Evolutionary conservation across 306 rosid genomes (phyloP).

Genomic region (Trifolium pratense): DNA sequence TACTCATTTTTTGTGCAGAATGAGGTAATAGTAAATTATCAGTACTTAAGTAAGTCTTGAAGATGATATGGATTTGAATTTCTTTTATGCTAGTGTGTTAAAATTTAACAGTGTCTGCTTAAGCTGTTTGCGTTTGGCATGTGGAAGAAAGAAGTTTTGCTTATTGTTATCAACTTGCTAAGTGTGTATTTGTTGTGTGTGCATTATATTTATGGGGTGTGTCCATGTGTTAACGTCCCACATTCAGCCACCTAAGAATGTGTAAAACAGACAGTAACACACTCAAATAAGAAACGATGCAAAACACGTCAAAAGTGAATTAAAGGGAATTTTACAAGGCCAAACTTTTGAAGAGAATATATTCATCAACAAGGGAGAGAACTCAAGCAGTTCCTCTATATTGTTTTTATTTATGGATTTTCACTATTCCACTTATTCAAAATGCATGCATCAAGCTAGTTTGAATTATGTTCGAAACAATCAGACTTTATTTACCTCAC

Average conservation of each 20-base stretch:
- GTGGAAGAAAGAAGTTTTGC: not conserved
- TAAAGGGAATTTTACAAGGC: not conserved
- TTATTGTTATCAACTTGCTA: not conserved
- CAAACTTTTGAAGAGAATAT: conserved; percentile 2
- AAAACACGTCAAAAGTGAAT: not conserved
- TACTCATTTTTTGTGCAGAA: too few relatives aligned
- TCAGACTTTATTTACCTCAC: too few relatives aligned
- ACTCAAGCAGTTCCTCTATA: not conserved
- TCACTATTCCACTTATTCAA: not conserved
- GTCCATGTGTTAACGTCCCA: conserved; percentile 6
- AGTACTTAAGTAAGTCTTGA: not conserved
- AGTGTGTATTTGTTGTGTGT: not conserved
- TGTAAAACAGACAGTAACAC: not conserved
- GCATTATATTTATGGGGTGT: not conserved
- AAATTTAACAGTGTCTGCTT: not conserved
- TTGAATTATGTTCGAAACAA: too few relatives aligned
- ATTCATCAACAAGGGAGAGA: not conserved
- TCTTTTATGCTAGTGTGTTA: not conserved
- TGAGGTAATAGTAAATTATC: not conserved
- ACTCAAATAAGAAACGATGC: not conserved
- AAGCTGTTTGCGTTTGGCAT: not conserved
- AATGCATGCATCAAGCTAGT: not conserved
- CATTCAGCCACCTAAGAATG: not conserved
- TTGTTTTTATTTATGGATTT: conserved; percentile 9
- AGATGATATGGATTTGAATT: not conserved